A percentile compares a stretch with the other conserved stretches of the same genome.
These are phyloP conservation scores for Rhododendron griersonianum DNA, from an alignment of 148 eudicot genomes.

Conservation along the genomic window DNA sequence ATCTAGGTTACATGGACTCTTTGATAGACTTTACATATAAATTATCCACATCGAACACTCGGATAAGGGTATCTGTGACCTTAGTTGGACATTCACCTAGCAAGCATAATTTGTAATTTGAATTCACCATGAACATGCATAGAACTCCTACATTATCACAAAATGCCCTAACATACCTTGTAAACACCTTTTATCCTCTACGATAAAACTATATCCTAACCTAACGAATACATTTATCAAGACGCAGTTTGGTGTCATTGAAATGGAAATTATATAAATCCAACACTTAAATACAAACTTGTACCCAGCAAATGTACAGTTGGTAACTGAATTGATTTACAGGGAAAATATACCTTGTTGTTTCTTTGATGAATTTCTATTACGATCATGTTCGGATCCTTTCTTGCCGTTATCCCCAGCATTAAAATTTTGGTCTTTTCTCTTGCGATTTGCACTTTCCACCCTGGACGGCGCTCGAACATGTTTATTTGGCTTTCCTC, in stretches of 20 bases:
- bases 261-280: not conserved
- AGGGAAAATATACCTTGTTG: not conserved
- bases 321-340: not conserved
- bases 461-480: not conserved
- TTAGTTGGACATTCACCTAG: not conserved
- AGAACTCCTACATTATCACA: not conserved
- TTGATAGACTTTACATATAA: not conserved
- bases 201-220: not conserved
- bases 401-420: not conserved
- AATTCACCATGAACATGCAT: not conserved
- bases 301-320: not conserved
- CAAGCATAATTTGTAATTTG: not conserved
- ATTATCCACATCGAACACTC: not conserved
- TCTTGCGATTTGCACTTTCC: not conserved
- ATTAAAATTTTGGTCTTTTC: not conserved
- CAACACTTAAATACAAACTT: not conserved
- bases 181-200: not conserved
- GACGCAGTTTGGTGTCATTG: not conserved
- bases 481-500: conserved; percentile 9
- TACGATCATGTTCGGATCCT: not conserved
- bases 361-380: not conserved
- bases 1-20: not conserved
- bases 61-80: not conserved
- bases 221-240: not conserved
- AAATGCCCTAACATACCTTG: not conserved